Evolutionary conservation across 75 land plant genomes (phyloP).

Genomic region (Cupressus sempervirens): DNA sequence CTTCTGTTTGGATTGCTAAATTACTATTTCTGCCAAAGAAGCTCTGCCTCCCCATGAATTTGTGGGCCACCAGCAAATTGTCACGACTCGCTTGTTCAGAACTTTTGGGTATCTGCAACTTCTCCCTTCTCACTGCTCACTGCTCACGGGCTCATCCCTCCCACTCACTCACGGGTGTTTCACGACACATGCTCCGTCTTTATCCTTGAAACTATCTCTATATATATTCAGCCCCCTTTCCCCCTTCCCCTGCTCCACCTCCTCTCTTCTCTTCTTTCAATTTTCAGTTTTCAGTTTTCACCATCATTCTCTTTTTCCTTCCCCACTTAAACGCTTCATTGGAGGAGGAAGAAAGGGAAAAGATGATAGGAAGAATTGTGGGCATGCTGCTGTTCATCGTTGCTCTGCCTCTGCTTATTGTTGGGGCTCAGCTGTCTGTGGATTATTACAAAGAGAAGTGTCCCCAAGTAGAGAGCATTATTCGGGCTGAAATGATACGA

Average conservation of each 20-base stretch:
- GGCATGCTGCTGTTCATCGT: neutral
- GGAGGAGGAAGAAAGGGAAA: neutral
- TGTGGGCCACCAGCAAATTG: neutral
- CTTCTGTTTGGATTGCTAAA: neutral
- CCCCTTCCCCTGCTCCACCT: neutral
- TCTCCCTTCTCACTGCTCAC: neutral
- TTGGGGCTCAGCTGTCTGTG: slow-evolving; percentile 1
- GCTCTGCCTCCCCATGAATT: neutral
- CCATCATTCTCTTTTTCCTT: neutral
- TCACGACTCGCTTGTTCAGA: neutral
- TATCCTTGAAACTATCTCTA: neutral
- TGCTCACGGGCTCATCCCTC: neutral
- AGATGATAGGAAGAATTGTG: neutral
- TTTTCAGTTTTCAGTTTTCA: neutral
- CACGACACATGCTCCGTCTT: neutral
- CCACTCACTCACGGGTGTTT: neutral
- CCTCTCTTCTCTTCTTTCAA: neutral
- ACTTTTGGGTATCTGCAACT: neutral
- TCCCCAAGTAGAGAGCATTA: slow-evolving; percentile 35
- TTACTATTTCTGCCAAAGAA: neutral
- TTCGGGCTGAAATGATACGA: slow-evolving; percentile 11
- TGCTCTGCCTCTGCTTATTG: neutral
- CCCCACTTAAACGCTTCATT: neutral
- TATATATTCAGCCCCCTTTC: no score
- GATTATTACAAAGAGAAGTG: slow-evolving; percentile 31